A percentile compares a stretch with the other conserved stretches of the same genome.
phyloP scores from a whole-genome alignment of 2,329 filamentous ascomycete species.

The Neonectria punicea region DNA sequence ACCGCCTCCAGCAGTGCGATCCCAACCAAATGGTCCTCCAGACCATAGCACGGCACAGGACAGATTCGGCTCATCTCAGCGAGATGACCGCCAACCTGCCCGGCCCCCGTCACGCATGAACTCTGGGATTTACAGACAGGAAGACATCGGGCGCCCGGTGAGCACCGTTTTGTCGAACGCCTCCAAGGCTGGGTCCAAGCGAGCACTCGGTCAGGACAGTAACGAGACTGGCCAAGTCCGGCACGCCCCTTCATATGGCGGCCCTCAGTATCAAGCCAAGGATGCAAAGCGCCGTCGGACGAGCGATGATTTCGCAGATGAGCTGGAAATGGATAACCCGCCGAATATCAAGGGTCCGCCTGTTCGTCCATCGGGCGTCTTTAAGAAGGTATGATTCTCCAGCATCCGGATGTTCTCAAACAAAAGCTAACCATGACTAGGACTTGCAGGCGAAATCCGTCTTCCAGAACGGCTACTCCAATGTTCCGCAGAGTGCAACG shows the following conservation, averaged over 20 bases:
- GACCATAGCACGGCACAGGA: constrained; percentile 54
- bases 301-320: constrained; percentile 75
- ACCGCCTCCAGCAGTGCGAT: constrained; percentile 68
- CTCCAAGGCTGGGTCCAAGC: constrained; percentile 74
- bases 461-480: constrained; percentile 70
- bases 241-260: constrained; percentile 57
- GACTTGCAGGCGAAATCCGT: constrained; percentile 69
- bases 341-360: constrained; percentile 80
- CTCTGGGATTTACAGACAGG: constrained; percentile 62
- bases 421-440: constrained; percentile 56
- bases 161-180: constrained; percentile 68
- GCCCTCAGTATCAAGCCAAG: constrained; percentile 72
- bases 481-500: constrained; percentile 63
- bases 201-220: constrained; percentile 74
- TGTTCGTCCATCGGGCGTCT: constrained; percentile 79
- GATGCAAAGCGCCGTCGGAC: constrained; percentile 85
- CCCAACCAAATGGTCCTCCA: constrained; percentile 62
- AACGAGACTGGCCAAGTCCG: constrained; percentile 65
- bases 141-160: constrained; percentile 70
- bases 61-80: constrained; percentile 42
- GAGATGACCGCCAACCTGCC: constrained; percentile 47
- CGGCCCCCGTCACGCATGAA: constrained; percentile 69
- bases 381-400: constrained; percentile 71
- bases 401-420: neutral
- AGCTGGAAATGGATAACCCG: constrained; percentile 67